Conservation (phyloP, 2,329 filamentous ascomycete genomes). For the Gremmenia infestans region DNA sequence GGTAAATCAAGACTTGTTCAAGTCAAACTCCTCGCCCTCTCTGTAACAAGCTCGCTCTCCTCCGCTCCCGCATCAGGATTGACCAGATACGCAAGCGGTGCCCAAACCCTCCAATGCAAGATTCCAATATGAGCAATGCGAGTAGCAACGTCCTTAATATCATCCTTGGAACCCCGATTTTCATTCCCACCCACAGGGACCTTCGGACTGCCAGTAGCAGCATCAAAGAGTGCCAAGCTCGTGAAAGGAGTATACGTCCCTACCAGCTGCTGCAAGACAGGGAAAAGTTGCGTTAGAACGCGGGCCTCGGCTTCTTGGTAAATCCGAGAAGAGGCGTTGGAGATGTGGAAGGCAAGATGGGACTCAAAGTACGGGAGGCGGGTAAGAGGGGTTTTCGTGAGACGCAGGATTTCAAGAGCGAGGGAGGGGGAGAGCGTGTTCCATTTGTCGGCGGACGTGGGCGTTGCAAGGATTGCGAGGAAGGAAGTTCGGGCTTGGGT, state of each 20-base stretch:
- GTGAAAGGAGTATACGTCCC: conserved; percentile 27
- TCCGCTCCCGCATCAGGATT: conserved; percentile 24
- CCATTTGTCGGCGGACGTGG: conserved; percentile 27
- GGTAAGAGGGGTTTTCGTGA: conserved; percentile 27
- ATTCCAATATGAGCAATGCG: conserved; percentile 78
- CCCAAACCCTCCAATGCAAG: conserved; percentile 89
- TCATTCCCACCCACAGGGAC: conserved; percentile 3
- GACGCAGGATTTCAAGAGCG: conserved; percentile 31
- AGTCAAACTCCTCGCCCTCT: conserved; percentile 15
- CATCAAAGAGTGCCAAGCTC: conserved; percentile 31
- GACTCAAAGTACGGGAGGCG: conserved; percentile 29
- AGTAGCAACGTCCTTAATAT: conserved; percentile 63
- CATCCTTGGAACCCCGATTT: conserved; percentile 18
- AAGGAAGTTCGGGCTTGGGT: conserved; percentile 26
- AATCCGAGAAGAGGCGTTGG: conserved; percentile 23
- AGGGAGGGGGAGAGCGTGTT: conserved; percentile 21
- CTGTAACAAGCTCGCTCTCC: conserved; percentile 9
- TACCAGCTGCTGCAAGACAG: conserved; percentile 27
- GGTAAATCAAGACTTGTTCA: conserved; percentile 7
- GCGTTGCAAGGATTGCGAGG: conserved; percentile 28
- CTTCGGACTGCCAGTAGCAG: conserved; percentile 25
- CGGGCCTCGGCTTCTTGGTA: conserved; percentile 28
- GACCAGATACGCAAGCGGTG: conserved; percentile 61
- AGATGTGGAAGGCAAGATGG: conserved; percentile 28
- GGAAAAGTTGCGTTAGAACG: conserved; percentile 25